Conservation (phyloP, 495 filamentous ascomycete species). For the Bombardia bombarda region DNA sequence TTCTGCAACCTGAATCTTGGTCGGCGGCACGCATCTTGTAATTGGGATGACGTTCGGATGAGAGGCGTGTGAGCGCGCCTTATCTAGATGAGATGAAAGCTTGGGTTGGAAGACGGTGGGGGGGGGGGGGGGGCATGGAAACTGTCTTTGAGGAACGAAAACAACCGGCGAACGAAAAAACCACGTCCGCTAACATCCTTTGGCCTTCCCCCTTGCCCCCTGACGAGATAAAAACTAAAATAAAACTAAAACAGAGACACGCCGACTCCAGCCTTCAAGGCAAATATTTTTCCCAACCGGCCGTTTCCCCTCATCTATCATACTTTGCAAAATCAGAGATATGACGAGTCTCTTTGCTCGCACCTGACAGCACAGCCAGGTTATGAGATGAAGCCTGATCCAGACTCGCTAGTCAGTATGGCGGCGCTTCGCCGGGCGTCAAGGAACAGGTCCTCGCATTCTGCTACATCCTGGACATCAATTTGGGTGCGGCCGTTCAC, state of each 20-base stretch:
- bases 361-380: conserved; percentile 10
- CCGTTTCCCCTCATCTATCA: conserved; percentile 21
- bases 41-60: no score
- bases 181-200: neutral
- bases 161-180: neutral
- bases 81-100: no score
- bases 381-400: conserved; percentile 53
- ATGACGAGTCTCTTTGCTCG: conserved; percentile 25
- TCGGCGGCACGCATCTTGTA: no score
- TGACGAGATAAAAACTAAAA: conserved; percentile 4
- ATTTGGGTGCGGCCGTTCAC: conserved; percentile 67
- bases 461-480: conserved; percentile 73
- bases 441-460: conserved; percentile 84
- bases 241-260: conserved; percentile 5
- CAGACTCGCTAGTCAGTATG: conserved; percentile 57
- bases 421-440: conserved; percentile 78
- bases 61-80: no score
- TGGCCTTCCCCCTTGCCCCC: neutral
- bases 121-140: neutral
- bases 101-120: neutral
- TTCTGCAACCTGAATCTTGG: no score
- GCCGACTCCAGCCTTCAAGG: conserved; percentile 20
- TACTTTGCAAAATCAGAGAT: conserved; percentile 27
- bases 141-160: neutral
- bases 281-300: conserved; percentile 24